Percentiles rank a stretch among this genome's conserved stretches.
These are phyloP conservation scores for Silene noctiflora DNA, from an alignment of 179 eudicot genomes.

Conservation along the genomic window DNA sequence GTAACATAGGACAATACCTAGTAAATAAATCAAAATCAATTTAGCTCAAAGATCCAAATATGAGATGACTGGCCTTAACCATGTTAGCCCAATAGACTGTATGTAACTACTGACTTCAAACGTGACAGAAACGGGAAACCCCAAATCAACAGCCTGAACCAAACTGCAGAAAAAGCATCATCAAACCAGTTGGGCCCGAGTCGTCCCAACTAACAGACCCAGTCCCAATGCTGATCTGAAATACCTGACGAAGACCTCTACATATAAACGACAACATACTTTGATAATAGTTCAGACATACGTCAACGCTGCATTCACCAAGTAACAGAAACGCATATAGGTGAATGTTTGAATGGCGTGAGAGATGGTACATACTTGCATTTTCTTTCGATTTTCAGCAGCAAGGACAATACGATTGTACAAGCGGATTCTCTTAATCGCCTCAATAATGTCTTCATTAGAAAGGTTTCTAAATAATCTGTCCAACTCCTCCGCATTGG, in stretches of 20 bases:
- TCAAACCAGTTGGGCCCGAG: no score
- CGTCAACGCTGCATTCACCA: background rate
- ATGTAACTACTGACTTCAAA: background rate
- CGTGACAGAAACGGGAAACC: background rate
- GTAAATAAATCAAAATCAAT: background rate
- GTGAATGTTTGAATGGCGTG: background rate
- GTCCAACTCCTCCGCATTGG: conserved; percentile 57
- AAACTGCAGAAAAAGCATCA: no score
- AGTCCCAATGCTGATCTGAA: background rate
- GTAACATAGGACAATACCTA: background rate
- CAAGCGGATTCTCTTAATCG: conserved; percentile 72
- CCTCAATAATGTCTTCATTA: conserved; percentile 66
- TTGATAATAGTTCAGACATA: background rate
- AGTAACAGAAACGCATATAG: background rate
- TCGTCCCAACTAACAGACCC: no score
- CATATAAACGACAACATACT: background rate
- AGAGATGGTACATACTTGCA: conserved; percentile 58
- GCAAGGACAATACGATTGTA: conserved; percentile 75
- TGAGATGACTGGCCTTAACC: background rate
- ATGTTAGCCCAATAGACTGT: background rate
- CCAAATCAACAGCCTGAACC: no score
- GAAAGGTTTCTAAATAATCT: conserved; percentile 54
- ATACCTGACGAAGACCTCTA: background rate
- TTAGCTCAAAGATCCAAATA: background rate
- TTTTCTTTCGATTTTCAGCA: conserved; percentile 87